A percentile compares a stretch with the other conserved stretches of the same genome.
These are phyloP conservation scores for Colletotrichum sansevieriae DNA, from an alignment of 2,329 filamentous ascomycete genomes.

Conservation along the genomic window DNA sequence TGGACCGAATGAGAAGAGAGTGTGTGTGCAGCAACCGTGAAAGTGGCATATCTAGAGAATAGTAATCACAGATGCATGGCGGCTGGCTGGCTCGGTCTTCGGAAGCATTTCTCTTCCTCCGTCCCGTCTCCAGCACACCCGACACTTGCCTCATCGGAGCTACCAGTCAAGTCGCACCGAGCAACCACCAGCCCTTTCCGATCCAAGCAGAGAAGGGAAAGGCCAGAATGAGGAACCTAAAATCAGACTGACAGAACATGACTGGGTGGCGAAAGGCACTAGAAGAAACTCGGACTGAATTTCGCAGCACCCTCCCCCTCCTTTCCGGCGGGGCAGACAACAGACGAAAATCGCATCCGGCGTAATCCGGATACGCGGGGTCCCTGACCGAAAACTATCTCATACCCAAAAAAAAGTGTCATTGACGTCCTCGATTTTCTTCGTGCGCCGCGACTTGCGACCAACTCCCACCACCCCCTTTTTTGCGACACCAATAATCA, in stretches of 20 bases:
- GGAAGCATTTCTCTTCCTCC: not conserved
- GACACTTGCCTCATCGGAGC: not conserved
- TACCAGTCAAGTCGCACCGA: not conserved
- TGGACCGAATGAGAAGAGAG: too few species aligned
- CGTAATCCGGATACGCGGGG: constrained; percentile 22
- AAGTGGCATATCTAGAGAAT: not conserved
- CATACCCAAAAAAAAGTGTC: constrained; percentile 4
- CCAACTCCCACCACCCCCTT: not conserved
- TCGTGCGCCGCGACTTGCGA: constrained; percentile 8
- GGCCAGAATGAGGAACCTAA: not conserved
- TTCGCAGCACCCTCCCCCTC: constrained; percentile 16
- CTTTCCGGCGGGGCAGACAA: constrained; percentile 28
- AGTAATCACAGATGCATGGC: not conserved
- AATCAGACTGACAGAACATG: too few species aligned
- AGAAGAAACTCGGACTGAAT: too few species aligned
- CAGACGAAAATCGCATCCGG: constrained; percentile 17
- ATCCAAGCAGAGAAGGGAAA: not conserved
- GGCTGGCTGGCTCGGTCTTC: not conserved
- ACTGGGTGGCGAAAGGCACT: too few species aligned
- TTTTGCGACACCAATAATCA: not conserved
- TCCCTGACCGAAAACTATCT: constrained; percentile 14
- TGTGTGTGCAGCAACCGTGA: too few species aligned
- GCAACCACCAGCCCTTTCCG: not conserved
- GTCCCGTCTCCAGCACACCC: not conserved
- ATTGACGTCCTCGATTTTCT: constrained; percentile 37